Conservation (phyloP, 208 protist species). For the Trypanosoma caninum region DNA sequence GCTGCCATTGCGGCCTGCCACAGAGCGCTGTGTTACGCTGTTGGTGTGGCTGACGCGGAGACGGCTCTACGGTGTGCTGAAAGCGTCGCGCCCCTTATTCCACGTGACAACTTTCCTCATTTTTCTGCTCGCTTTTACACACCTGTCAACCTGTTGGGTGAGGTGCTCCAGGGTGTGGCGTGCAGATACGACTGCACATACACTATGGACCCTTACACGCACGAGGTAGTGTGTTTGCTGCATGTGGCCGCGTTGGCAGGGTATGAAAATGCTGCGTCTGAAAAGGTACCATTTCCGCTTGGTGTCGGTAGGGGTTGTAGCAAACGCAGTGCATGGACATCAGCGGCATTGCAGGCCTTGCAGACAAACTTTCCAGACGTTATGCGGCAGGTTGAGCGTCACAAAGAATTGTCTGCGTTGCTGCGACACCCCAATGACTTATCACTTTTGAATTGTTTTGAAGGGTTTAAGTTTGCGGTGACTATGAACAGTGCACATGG, state of each 20-base stretch:
- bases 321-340: slow-evolving; percentile 48
- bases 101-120: slow-evolving; percentile 40
- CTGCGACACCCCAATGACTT: slow-evolving; percentile 19
- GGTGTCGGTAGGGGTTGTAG: slow-evolving; percentile 45
- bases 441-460: neutral
- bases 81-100: slow-evolving; percentile 19
- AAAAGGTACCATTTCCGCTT: slow-evolving; percentile 25
- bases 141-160: slow-evolving; percentile 47
- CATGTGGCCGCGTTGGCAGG: slow-evolving; percentile 13
- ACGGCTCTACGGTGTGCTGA: slow-evolving; percentile 14
- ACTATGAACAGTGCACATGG: neutral
- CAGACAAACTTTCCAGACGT: slow-evolving; percentile 43
- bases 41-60: neutral
- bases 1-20: slow-evolving; percentile 6
- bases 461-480: slow-evolving; percentile 12
- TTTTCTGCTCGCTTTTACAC: slow-evolving; percentile 53
- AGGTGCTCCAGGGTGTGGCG: slow-evolving; percentile 51
- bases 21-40: neutral
- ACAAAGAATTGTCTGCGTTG: slow-evolving; percentile 29
- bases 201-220: slow-evolving; percentile 13
- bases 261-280: slow-evolving; percentile 11
- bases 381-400: slow-evolving; percentile 37
- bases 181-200: slow-evolving; percentile 60
- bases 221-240: slow-evolving; percentile 23
- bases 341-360: slow-evolving; percentile 54